Conservation (phyloP, 2,329 filamentous ascomycete genomes). For the Colletotrichum higginsianum region DNA sequence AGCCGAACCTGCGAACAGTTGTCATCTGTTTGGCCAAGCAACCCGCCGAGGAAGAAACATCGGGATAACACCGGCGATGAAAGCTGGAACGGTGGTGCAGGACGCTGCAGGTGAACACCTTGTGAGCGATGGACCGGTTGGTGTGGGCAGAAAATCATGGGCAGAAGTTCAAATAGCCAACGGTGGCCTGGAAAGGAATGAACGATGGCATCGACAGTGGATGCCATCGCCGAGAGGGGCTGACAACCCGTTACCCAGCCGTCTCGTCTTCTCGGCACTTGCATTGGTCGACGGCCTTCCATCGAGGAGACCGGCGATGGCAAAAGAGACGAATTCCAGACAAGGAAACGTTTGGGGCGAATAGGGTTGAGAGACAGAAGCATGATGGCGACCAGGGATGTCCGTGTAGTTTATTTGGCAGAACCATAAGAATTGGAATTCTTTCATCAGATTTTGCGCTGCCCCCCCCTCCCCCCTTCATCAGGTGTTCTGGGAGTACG, state of each 20-base stretch:
- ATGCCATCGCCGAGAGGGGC: not conserved
- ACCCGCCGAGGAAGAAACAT: not conserved
- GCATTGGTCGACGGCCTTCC: conserved; percentile 23
- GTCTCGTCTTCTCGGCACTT: conserved; percentile 22
- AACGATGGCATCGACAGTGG: not conserved
- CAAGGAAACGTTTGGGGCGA: conserved; percentile 35
- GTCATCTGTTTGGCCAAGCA: not conserved
- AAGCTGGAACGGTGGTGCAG: not conserved
- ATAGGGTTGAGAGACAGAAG: conserved; percentile 11
- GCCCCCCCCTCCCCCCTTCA: not conserved
- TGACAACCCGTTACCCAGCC: not conserved
- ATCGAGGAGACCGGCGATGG: not conserved
- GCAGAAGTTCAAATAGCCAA: conserved; percentile 2
- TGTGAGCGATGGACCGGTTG: not conserved
- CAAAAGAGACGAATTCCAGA: conserved; percentile 24
- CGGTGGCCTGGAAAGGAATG: not conserved
- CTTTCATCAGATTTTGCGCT: conserved; percentile 12
- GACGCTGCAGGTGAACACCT: conserved; percentile 24
- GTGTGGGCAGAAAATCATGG: not conserved
- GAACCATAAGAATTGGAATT: conserved; percentile 34
- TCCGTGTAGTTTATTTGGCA: conserved; percentile 25
- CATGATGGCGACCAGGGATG: conserved; percentile 5
- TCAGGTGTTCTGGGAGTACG: not conserved
- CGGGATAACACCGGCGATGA: not conserved
- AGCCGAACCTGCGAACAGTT: conserved; percentile 2